Percentiles rank a stretch among this genome's conserved stretches.
phyloP scores from a whole-genome alignment of 1,139 yeast species.

The Schizosaccharomyces versatilis region DNA sequence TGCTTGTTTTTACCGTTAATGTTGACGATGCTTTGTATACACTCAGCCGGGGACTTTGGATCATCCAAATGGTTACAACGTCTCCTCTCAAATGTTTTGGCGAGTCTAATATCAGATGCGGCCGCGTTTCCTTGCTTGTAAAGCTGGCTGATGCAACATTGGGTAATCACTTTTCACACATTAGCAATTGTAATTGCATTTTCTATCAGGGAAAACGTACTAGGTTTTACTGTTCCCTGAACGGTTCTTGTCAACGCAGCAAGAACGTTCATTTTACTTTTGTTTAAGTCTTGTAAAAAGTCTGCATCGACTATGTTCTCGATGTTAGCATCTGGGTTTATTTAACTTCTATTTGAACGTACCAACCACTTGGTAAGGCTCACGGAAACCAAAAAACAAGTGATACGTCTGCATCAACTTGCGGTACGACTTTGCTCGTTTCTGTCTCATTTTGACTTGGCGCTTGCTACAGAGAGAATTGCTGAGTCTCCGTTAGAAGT shows the following conservation, averaged over 20 bases:
- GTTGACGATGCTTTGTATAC: slow-evolving; percentile 49
- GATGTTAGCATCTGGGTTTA: background rate
- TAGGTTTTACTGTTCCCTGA: slow-evolving; percentile 69
- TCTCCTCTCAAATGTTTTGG: slow-evolving; percentile 65
- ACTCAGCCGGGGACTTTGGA: slow-evolving; percentile 39
- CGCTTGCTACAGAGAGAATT: too few species aligned
- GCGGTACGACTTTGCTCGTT: slow-evolving; percentile 80
- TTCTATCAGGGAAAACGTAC: slow-evolving; percentile 12
- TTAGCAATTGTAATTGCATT: background rate
- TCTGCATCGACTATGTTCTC: slow-evolving; percentile 48
- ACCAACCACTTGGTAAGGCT: slow-evolving; percentile 59
- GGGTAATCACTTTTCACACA: slow-evolving; percentile 46
- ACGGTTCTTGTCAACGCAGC: slow-evolving; percentile 43
- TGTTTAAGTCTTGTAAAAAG: slow-evolving; percentile 40
- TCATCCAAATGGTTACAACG: slow-evolving; percentile 30
- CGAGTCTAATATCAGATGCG: slow-evolving; percentile 54
- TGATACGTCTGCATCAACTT: slow-evolving; percentile 73
- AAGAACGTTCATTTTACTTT: slow-evolving; percentile 45
- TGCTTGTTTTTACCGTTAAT: slow-evolving; percentile 65
- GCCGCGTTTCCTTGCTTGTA: slow-evolving; percentile 28
- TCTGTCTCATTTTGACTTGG: slow-evolving; percentile 53
- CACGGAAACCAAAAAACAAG: slow-evolving; percentile 75
- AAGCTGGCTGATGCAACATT: slow-evolving; percentile 76
- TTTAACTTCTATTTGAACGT: slow-evolving; percentile 3
- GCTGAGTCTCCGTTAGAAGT: too few species aligned